Conservation (phyloP, 2,329 filamentous ascomycete species). For the Stagonosporopsis vannaccii region DNA sequence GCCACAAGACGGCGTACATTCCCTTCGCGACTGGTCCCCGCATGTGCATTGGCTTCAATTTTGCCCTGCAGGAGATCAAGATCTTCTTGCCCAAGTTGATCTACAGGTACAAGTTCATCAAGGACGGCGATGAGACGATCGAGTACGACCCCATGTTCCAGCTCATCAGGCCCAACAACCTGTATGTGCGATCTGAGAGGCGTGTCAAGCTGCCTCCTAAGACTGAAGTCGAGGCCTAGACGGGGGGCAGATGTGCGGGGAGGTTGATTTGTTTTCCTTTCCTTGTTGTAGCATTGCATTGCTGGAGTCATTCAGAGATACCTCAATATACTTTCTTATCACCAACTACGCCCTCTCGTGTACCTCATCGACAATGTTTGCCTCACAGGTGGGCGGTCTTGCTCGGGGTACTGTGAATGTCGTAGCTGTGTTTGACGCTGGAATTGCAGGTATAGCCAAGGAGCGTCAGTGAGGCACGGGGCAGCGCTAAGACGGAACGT, state of each 20-base stretch:
- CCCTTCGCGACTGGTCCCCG: constrained; percentile 66
- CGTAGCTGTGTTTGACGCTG: too few species aligned
- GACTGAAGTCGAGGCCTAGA: constrained; percentile 16
- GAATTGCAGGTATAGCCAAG: too few species aligned
- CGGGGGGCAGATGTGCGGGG: background rate
- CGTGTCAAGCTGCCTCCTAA: constrained; percentile 58
- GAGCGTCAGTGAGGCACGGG: too few species aligned
- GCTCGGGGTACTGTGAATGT: too few species aligned
- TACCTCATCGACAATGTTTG: background rate
- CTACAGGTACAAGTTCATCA: constrained; percentile 64
- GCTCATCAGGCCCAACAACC: constrained; percentile 63
- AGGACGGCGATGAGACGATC: constrained; percentile 60
- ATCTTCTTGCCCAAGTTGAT: constrained; percentile 65
- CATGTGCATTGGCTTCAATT: constrained; percentile 70
- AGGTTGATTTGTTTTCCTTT: background rate
- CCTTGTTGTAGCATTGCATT: constrained; percentile 12
- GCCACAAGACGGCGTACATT: constrained; percentile 58
- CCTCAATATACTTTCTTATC: constrained; percentile 9
- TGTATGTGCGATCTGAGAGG: constrained; percentile 61
- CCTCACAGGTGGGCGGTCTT: too few species aligned
- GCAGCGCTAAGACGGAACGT: too few species aligned
- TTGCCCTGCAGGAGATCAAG: constrained; percentile 68
- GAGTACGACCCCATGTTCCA: constrained; percentile 69
- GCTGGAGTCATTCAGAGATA: constrained; percentile 15
- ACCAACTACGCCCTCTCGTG: background rate